Conservation (phyloP, 2,329 filamentous ascomycete genomes). For the Teratosphaeria epicoccoides region DNA sequence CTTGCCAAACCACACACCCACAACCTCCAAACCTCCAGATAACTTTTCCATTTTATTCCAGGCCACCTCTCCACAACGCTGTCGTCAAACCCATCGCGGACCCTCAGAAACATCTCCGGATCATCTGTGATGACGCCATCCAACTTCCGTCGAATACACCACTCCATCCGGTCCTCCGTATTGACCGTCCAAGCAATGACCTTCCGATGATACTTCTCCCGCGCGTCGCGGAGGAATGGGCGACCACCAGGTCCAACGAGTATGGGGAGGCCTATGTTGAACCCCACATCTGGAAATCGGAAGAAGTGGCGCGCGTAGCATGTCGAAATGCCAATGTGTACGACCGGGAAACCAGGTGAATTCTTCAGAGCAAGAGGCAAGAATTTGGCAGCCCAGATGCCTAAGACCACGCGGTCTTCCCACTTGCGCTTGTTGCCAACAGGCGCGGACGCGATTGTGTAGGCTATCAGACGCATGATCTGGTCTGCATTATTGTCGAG, state of each 20-base stretch:
- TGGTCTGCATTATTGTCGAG: slow-evolving; percentile 58
- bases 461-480: slow-evolving; percentile 59
- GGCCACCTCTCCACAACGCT: slow-evolving; percentile 23
- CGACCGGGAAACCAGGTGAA: slow-evolving; percentile 52
- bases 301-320: slow-evolving; percentile 64
- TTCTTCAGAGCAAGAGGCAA: slow-evolving; percentile 52
- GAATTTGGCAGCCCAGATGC: slow-evolving; percentile 72
- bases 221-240: slow-evolving; percentile 47
- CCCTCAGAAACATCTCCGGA: slow-evolving; percentile 54
- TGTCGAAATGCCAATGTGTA: slow-evolving; percentile 58
- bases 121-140: slow-evolving; percentile 85
- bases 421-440: slow-evolving; percentile 43
- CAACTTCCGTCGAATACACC: slow-evolving; percentile 55
- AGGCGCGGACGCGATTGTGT: slow-evolving; percentile 32
- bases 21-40: slow-evolving; percentile 5
- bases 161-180: slow-evolving; percentile 65
- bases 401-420: slow-evolving; percentile 64
- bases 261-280: slow-evolving; percentile 63
- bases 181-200: slow-evolving; percentile 86
- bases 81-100: slow-evolving; percentile 41
- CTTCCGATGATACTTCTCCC: slow-evolving; percentile 39
- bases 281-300: slow-evolving; percentile 54
- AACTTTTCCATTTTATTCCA: slow-evolving; percentile 9
- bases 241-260: slow-evolving; percentile 59
- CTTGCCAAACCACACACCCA: slow-evolving; percentile 7